phyloP scores from a whole-genome alignment of 1,284 basidiomycete genomes.

The Hypsizygus ulmarius region DNA sequence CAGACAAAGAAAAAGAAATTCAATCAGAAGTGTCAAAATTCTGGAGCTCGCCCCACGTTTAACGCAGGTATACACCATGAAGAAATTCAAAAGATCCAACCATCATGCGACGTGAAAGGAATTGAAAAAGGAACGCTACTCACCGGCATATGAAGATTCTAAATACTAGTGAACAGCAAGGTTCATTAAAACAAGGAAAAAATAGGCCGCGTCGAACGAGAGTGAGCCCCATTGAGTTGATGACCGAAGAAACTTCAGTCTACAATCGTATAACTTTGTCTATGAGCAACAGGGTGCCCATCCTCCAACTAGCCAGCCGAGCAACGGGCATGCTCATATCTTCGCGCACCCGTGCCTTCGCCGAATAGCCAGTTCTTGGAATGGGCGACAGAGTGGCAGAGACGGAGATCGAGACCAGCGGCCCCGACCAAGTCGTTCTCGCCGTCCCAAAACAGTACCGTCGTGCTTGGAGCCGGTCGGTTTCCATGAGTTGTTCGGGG shows the following conservation, averaged over 20 bases:
- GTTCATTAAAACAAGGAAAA: constrained; percentile 49
- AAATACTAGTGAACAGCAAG: constrained; percentile 40
- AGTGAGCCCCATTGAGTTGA: constrained; percentile 91
- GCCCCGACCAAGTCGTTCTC: constrained; percentile 39
- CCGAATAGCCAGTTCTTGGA: constrained; percentile 33
- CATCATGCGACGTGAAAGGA: constrained; percentile 46
- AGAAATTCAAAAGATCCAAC: constrained; percentile 71
- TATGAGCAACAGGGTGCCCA: constrained; percentile 72
- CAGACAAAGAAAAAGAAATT: not conserved
- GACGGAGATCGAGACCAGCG: constrained; percentile 37
- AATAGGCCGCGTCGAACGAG: constrained; percentile 59
- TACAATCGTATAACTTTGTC: constrained; percentile 83
- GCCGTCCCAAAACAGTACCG: constrained; percentile 52
- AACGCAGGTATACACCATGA: constrained; percentile 73
- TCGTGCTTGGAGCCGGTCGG: constrained; percentile 66
- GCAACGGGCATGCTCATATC: constrained; percentile 66
- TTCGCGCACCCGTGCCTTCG: constrained; percentile 55
- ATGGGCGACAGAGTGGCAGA: constrained; percentile 55
- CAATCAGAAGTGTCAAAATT: constrained; percentile 68
- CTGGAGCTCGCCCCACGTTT: constrained; percentile 64
- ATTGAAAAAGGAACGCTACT: constrained; percentile 24
- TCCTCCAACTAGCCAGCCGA: constrained; percentile 39
- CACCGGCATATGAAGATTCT: constrained; percentile 26
- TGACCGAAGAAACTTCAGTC: constrained; percentile 36
- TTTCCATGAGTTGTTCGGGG: constrained; percentile 60